A percentile compares a stretch with the other conserved stretches of the same genome.
Evolutionary conservation across 805 yeast genomes (phyloP).

Genomic region (Candida ovalis): DNA sequence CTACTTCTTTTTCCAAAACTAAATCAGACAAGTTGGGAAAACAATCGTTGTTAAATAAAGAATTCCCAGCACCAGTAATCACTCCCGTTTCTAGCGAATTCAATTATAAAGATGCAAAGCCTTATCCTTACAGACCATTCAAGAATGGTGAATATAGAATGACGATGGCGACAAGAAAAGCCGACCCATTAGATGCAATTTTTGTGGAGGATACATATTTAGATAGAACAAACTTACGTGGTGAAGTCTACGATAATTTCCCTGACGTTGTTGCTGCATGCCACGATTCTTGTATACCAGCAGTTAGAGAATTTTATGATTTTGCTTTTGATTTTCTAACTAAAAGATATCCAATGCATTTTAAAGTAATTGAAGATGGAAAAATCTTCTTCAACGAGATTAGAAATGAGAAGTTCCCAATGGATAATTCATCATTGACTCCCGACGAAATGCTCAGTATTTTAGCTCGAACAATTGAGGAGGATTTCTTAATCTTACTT

Average conservation of each 20-base stretch:
- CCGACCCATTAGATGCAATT: conserved; percentile 52
- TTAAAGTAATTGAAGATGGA: conserved; percentile 23
- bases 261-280: conserved; percentile 33
- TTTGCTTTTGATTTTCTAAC: conserved; percentile 31
- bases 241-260: conserved; percentile 30
- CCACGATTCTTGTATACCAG: conserved; percentile 30
- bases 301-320: conserved; percentile 50
- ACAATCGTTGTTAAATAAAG: not conserved
- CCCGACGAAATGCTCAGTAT: conserved; percentile 13
- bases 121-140: conserved; percentile 31
- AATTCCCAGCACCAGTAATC: conserved; percentile 21
- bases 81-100: conserved; percentile 34
- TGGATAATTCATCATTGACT: conserved; percentile 11
- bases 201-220: conserved; percentile 59
- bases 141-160: conserved; percentile 45
- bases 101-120: conserved; percentile 41
- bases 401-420: conserved; percentile 37
- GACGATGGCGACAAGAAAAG: conserved; percentile 57
- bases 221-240: conserved; percentile 38
- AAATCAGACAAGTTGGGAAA: not conserved
- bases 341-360: conserved; percentile 52
- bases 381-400: conserved; percentile 34
- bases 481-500: conserved; percentile 56
- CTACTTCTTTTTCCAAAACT: not conserved
- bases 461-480: conserved; percentile 43